Conservation (phyloP, 108 stramenopile genomes). For the Conticribra guillardii region DNA sequence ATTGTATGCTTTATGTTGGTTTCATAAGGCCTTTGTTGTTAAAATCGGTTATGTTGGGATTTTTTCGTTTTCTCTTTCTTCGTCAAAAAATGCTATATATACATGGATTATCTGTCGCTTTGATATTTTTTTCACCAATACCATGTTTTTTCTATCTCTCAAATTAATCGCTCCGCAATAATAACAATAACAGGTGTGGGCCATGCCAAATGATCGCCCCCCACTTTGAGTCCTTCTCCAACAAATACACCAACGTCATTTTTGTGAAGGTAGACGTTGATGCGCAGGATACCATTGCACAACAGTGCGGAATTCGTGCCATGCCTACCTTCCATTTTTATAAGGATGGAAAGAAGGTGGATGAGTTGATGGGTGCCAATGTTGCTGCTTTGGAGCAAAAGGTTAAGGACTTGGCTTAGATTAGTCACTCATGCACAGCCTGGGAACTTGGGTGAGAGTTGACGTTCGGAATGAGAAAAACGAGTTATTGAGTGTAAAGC, state of each 20-base stretch:
- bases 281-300: constrained; percentile 69
- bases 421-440: no score
- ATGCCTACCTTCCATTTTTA: constrained; percentile 94
- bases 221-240: constrained; percentile 76
- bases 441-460: no score
- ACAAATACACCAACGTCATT: constrained; percentile 57
- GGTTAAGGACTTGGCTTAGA: constrained; percentile 1
- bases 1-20: no score
- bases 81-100: background rate
- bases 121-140: background rate
- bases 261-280: constrained; percentile 95
- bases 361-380: constrained; percentile 78
- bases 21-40: background rate
- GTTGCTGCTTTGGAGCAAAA: constrained; percentile 39
- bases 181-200: constrained; percentile 49
- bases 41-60: background rate
- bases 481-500: no score
- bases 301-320: constrained; percentile 67
- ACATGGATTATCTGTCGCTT: background rate
- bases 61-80: background rate
- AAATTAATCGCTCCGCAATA: background rate
- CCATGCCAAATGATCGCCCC: constrained; percentile 88
- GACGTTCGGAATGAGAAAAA: no score
- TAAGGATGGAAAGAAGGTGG: constrained; percentile 78
- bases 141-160: background rate